Conservation (phyloP, 371 early-diverging fungal genomes). For the Paraphysoderma sedebokerense region DNA sequence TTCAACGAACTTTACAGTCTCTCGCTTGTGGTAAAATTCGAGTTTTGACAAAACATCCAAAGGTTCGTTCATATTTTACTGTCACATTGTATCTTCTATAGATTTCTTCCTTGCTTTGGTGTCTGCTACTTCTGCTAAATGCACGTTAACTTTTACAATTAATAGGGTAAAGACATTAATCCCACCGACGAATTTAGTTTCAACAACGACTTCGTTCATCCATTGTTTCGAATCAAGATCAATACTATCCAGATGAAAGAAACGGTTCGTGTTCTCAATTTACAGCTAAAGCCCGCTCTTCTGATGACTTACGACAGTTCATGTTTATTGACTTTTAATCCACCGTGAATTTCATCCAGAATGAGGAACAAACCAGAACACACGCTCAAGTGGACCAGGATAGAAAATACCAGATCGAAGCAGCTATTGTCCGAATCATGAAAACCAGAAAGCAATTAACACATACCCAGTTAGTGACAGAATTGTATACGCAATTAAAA, state of each 20-base stretch:
- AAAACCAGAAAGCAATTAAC: constrained; percentile 57
- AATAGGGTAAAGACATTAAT: constrained; percentile 21
- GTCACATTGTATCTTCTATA: too few relatives aligned
- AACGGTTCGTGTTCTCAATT: too few relatives aligned
- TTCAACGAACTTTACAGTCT: constrained; percentile 61
- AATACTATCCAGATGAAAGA: constrained; percentile 61
- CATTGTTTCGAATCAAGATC: constrained; percentile 48
- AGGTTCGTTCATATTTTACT: too few relatives aligned
- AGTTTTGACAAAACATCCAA: constrained; percentile 38
- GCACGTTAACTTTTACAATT: too few relatives aligned
- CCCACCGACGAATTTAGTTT: constrained; percentile 43
- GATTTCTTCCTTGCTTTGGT: too few relatives aligned
- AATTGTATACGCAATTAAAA: constrained; percentile 50
- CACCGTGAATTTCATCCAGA: too few relatives aligned
- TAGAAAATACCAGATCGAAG: constrained; percentile 74
- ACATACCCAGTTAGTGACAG: constrained; percentile 47
- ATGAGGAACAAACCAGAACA: constrained; percentile 49
- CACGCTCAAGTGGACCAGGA: constrained; percentile 56
- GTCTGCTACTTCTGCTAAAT: too few relatives aligned
- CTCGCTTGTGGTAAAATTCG: constrained; percentile 61
- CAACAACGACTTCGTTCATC: constrained; percentile 46
- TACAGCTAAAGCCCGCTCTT: too few relatives aligned
- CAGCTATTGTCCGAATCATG: constrained; percentile 88
- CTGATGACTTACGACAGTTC: too few relatives aligned
- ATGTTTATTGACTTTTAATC: too few relatives aligned